phyloP scores from a whole-genome alignment of 305 asterid genomes.

The Salvia sclarea region DNA sequence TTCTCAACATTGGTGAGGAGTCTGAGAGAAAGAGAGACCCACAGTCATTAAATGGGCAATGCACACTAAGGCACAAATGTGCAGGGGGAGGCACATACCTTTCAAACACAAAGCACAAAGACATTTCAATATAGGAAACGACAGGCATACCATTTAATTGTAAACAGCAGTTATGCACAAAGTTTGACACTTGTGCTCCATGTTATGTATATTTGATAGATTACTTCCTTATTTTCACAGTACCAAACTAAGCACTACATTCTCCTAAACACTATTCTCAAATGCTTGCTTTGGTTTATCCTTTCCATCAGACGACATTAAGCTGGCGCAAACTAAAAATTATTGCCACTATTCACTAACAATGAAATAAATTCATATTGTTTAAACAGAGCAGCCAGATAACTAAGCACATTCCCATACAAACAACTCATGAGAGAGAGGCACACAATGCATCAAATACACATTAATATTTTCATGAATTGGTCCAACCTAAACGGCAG shows the following conservation, averaged over 20 bases:
- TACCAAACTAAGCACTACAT: too few species aligned
- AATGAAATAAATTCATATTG: not conserved
- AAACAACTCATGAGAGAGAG: not conserved
- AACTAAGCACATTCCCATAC: not conserved
- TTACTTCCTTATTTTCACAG: not conserved
- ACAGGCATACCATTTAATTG: not conserved
- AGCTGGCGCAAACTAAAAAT: not conserved
- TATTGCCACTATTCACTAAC: too few species aligned
- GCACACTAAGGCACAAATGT: not conserved
- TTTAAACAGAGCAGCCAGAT: not conserved
- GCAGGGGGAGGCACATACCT: not conserved
- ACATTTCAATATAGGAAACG: not conserved
- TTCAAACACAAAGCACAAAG: not conserved
- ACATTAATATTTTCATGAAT: not conserved
- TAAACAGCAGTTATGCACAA: too few species aligned
- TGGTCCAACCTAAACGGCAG: not conserved
- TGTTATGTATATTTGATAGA: too few species aligned
- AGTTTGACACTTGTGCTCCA: too few species aligned
- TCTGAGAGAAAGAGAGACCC: conserved; percentile 42
- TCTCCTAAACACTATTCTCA: too few species aligned
- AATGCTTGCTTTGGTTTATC: not conserved
- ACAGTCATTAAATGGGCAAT: not conserved
- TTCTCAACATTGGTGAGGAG: conserved; percentile 93
- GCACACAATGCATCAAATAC: not conserved
- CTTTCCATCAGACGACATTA: too few species aligned